Conservation (phyloP, 129 eudicot species). For the Escallonia rubra region DNA sequence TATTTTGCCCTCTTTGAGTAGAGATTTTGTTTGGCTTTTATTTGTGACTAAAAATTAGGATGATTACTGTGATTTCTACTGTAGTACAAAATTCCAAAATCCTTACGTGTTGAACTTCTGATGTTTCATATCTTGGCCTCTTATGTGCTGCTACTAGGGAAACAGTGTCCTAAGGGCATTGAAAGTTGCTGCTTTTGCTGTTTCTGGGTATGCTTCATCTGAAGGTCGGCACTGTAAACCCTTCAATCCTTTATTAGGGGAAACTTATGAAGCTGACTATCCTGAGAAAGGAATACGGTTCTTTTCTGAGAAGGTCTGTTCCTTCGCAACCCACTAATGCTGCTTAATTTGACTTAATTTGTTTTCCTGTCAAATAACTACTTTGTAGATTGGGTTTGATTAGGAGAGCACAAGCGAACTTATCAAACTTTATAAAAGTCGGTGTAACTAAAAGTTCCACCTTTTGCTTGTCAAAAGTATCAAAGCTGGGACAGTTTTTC, state of each 20-base stretch:
- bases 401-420: no score
- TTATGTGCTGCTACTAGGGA: conserved; percentile 46
- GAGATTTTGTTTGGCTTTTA: background rate
- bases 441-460: no score
- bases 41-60: background rate
- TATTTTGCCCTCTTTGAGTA: background rate
- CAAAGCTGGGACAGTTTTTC: no score
- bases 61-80: background rate
- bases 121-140: background rate
- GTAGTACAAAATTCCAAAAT: background rate
- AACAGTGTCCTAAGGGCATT: conserved; percentile 65
- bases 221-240: conserved; percentile 91
- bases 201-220: conserved; percentile 88
- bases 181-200: conserved; percentile 94
- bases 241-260: conserved; percentile 91
- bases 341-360: background rate
- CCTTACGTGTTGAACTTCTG: background rate
- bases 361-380: no score
- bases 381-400: no score
- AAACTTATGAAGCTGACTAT: conserved; percentile 93
- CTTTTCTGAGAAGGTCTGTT: conserved; percentile 84
- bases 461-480: no score
- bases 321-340: background rate
- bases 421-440: no score
- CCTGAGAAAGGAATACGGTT: conserved; percentile 88